phyloP scores from a whole-genome alignment of 805 yeast species.

The Lachancea nothofagi region DNA sequence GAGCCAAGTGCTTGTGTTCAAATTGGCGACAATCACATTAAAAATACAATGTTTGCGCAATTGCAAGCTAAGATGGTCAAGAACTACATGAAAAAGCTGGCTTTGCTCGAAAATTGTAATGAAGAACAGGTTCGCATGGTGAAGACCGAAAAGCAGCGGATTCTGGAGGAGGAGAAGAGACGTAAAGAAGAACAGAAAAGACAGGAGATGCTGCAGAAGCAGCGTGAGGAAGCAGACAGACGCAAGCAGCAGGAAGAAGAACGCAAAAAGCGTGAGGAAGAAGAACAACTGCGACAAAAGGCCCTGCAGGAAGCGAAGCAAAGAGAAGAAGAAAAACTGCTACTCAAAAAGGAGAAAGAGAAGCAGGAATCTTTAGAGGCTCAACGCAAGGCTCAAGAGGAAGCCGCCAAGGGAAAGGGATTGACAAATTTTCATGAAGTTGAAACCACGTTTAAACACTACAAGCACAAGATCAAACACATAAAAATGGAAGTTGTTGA shows the following conservation, averaged over 20 bases:
- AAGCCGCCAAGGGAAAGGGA: slow-evolving; percentile 19
- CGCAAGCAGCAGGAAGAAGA: slow-evolving; percentile 13
- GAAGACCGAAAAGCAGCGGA: slow-evolving; percentile 6
- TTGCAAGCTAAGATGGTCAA: slow-evolving; percentile 1
- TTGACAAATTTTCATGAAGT: slow-evolving; percentile 32
- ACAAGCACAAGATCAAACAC: slow-evolving; percentile 46
- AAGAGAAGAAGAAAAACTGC: slow-evolving; percentile 18
- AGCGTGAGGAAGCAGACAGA: slow-evolving; percentile 16
- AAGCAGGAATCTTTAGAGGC: slow-evolving; percentile 14
- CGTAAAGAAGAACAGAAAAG: slow-evolving; percentile 16
- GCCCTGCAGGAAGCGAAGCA: slow-evolving; percentile 26
- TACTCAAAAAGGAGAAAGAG: slow-evolving; percentile 19
- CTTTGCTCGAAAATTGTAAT: slow-evolving; percentile 7
- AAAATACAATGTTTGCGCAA: not conserved
- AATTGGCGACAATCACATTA: too few species aligned
- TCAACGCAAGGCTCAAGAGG: slow-evolving; percentile 14
- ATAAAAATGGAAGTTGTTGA: slow-evolving; percentile 58
- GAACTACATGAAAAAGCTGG: slow-evolving; percentile 1
- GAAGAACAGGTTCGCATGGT: slow-evolving; percentile 13
- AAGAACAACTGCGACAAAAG: slow-evolving; percentile 12
- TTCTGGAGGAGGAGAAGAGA: slow-evolving; percentile 16
- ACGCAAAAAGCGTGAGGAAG: slow-evolving; percentile 14
- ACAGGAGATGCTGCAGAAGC: too few species aligned
- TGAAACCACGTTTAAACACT: slow-evolving; percentile 41
- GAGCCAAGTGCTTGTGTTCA: too few species aligned